Percentiles rank a stretch among this genome's conserved stretches.
Conservation (phyloP, 768 basidiomycete genomes). For the Tulasnella sp. region DNA sequence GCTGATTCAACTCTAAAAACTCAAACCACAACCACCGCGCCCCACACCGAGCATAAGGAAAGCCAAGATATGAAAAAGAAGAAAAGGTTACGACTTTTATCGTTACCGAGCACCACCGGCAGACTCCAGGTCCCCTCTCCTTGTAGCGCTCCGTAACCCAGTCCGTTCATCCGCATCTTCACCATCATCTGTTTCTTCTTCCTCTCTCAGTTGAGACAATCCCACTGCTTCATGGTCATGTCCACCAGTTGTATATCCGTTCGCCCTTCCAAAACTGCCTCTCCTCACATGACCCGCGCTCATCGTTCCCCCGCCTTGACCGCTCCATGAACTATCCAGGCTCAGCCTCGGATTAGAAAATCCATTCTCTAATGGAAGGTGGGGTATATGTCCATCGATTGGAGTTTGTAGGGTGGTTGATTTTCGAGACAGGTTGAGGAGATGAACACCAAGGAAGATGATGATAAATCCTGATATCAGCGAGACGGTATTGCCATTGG, state of each 20-base stretch:
- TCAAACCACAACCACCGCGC: no score
- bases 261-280: conserved; percentile 14
- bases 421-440: conserved; percentile 68
- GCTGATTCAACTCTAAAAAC: no score
- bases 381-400: background rate
- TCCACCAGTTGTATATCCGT: background rate
- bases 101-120: no score
- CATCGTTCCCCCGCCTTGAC: no score
- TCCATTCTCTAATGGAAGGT: conserved; percentile 9
- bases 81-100: no score
- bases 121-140: no score
- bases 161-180: conserved; percentile 6
- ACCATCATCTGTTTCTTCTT: conserved; percentile 9
- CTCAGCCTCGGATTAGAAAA: conserved; percentile 9
- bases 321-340: conserved; percentile 3
- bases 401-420: conserved; percentile 13
- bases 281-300: no score
- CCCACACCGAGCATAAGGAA: no score
- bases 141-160: conserved; percentile 5
- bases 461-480: conserved; percentile 81
- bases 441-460: conserved; percentile 94
- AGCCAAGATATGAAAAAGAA: no score
- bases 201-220: conserved; percentile 10
- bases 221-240: conserved; percentile 1
- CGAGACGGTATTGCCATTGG: conserved; percentile 67